These are phyloP conservation scores for Ophiostoma sp. DNA, from an alignment of 2,329 filamentous ascomycete species.

Conservation along the genomic window DNA sequence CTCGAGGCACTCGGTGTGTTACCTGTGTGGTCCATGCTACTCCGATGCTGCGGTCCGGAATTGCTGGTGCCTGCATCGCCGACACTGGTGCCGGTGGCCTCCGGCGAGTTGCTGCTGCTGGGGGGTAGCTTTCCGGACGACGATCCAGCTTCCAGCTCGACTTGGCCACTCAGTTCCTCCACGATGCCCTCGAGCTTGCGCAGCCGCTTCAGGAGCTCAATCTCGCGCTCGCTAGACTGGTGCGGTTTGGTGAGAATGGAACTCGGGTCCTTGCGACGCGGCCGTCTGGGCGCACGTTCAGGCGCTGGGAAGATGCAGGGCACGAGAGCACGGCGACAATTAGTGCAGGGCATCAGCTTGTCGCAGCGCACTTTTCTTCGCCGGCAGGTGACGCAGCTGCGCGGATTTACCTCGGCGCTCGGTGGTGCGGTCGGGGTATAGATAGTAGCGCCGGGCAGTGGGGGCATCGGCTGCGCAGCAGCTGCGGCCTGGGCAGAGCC, in stretches of 20 bases:
- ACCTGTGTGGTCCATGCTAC: slow-evolving; percentile 18
- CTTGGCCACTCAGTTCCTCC: slow-evolving; percentile 60
- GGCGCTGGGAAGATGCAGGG: slow-evolving; percentile 46
- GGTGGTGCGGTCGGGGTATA: slow-evolving; percentile 29
- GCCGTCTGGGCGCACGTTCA: slow-evolving; percentile 50
- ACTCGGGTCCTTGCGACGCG: slow-evolving; percentile 58
- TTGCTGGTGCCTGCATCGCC: neutral
- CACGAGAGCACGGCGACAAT: slow-evolving; percentile 50
- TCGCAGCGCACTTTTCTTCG: slow-evolving; percentile 54
- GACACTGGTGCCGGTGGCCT: neutral
- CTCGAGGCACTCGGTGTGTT: slow-evolving; percentile 17
- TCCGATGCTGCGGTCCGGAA: neutral
- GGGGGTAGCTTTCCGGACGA: slow-evolving; percentile 34
- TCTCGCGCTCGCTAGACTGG: slow-evolving; percentile 56
- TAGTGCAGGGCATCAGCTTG: slow-evolving; percentile 51
- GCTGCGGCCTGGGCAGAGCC: slow-evolving; percentile 17
- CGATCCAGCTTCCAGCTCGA: slow-evolving; percentile 46
- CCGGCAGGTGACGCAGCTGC: slow-evolving; percentile 49
- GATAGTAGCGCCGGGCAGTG: slow-evolving; percentile 29
- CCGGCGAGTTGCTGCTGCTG: slow-evolving; percentile 30
- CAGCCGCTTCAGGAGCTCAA: slow-evolving; percentile 66
- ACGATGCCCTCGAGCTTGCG: slow-evolving; percentile 72
- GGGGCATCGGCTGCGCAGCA: slow-evolving; percentile 25
- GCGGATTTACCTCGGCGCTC: slow-evolving; percentile 34
- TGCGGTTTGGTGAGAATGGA: slow-evolving; percentile 42